A percentile compares a stretch with the other conserved stretches of the same genome.
phyloP scores from a whole-genome alignment of 139 green algal species.

The Edaphochlamys debaryana region DNA sequence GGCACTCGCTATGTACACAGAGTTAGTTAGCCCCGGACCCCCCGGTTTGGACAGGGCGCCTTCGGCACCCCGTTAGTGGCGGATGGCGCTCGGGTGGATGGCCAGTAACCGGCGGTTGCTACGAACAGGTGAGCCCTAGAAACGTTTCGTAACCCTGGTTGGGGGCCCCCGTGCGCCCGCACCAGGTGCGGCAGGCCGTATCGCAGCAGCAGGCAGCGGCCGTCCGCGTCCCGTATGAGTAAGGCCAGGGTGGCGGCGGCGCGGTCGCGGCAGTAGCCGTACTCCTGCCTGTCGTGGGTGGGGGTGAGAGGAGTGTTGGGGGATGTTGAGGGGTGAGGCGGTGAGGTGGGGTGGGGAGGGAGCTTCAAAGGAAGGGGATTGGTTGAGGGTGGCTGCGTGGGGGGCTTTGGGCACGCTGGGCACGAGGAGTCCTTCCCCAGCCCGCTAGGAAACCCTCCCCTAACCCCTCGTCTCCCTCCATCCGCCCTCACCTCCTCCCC shows the following conservation, averaged over 20 bases:
- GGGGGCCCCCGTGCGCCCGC: too few species aligned
- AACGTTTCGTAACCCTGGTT: too few species aligned
- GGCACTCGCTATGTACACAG: background rate
- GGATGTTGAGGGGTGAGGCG: background rate
- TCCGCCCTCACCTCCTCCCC: too few species aligned
- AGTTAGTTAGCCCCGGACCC: background rate
- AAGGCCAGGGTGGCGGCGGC: slow-evolving; percentile 43
- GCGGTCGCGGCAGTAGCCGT: slow-evolving; percentile 52
- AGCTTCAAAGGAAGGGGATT: background rate
- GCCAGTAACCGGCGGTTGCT: too few species aligned
- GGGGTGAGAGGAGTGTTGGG: background rate
- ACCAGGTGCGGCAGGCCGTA: slow-evolving; percentile 16
- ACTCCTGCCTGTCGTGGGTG: slow-evolving; percentile 22
- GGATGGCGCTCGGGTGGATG: too few species aligned
- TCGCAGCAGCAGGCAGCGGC: background rate
- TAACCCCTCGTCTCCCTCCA: too few species aligned
- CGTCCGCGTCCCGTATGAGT: slow-evolving; percentile 30
- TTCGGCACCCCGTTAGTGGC: too few species aligned
- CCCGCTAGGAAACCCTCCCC: too few species aligned
- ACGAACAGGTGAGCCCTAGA: too few species aligned
- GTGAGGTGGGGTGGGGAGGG: background rate
- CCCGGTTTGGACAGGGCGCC: background rate
- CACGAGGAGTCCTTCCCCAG: too few species aligned
- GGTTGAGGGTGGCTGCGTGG: too few species aligned
- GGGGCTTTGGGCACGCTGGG: too few species aligned